Base-by-base conservation (phyloP, 2,329 filamentous ascomycete genomes). In the Nigrograna mackinnonii region DNA sequence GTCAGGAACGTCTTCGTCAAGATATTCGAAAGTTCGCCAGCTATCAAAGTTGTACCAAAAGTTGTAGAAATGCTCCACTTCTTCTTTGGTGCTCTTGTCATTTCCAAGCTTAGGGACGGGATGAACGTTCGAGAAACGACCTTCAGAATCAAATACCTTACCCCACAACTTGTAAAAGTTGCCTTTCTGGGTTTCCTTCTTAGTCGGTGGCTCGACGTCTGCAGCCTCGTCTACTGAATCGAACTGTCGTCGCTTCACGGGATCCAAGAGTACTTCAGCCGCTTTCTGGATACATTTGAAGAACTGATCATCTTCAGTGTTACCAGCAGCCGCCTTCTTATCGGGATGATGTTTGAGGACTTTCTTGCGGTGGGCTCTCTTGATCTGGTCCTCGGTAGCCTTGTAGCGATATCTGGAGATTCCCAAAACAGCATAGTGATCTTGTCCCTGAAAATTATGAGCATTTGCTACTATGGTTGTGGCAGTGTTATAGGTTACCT, bases 251-350 rank as follows among this genome's bases (percentile, higher is more conserved):
- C 94, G 89, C 77, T 90, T 95, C 69, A 85, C 79, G 38, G 94
- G 94, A 76, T 99, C 94, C 41, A 90, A 82, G 14, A 99, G 87
- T 39, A 97, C 82, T 64, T 99, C 94, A 60, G 87, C 92, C 44
- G 94, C 94, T 74, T 96, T 96, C 71, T 99, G 95, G 71, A 99
- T 99, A 74, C 95, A 99, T 82, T 99, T 99, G 87, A 99, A 99
- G 80, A 99, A 99, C 71, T 88, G 89, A 72, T 99, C 94, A 73
- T 96, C 92, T 63, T 97, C 91, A 57, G 83, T 82, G 61, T 83
- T 82, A 49, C 94, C 94, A 35, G 86, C 82, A 20, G 94, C 94
- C 13, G 95, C 94, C 78, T 95, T 95, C 86, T 99, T 99, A 73
- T 99, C 94, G 49, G 94, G 94, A 74, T 99, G 94, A 73, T 99